A percentile compares a stretch with the other conserved stretches of the same genome.
Conservation (phyloP, 495 filamentous ascomycete genomes). For the Trichocladium uniseriatum region DNA sequence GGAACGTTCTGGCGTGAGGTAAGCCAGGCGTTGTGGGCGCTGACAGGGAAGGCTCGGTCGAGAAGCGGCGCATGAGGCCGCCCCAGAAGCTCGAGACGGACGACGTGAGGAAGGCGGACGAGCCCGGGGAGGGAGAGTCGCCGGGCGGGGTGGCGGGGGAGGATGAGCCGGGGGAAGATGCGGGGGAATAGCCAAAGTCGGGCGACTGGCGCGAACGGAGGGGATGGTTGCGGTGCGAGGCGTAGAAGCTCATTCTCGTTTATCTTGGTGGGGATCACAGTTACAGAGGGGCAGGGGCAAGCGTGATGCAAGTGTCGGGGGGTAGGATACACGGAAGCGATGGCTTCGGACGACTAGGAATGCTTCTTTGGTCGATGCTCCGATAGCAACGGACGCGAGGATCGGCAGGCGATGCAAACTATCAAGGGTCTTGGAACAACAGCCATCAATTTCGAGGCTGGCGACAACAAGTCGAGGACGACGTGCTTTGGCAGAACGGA, state of each 20-base stretch:
- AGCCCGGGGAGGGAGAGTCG: slow-evolving; percentile 9
- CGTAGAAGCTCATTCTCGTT: slow-evolving; percentile 22
- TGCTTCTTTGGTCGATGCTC: too few species aligned
- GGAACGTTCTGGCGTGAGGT: slow-evolving; percentile 18
- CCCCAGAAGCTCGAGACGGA: slow-evolving; percentile 27
- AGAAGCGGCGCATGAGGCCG: slow-evolving; percentile 31
- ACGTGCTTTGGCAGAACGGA: neutral
- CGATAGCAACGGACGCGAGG: neutral
- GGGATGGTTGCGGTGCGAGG: slow-evolving; percentile 10
- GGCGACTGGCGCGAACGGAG: slow-evolving; percentile 15
- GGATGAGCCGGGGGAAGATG: slow-evolving; percentile 26
- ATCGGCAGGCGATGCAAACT: neutral
- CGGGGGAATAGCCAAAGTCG: slow-evolving; percentile 17
- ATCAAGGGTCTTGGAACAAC: neutral
- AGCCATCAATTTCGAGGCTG: slow-evolving; percentile 1
- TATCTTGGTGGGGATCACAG: too few species aligned
- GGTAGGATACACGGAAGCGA: too few species aligned
- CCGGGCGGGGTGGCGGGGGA: slow-evolving; percentile 26
- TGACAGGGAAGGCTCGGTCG: slow-evolving; percentile 16
- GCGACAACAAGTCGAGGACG: neutral
- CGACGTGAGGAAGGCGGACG: slow-evolving; percentile 17
- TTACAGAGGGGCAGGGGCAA: too few species aligned
- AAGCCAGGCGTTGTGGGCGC: slow-evolving; percentile 5
- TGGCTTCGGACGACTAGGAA: too few species aligned
- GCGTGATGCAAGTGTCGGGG: too few species aligned